Percentiles rank a stretch among this genome's conserved stretches.
These are phyloP conservation scores for Dendrothele bispora DNA, from an alignment of 768 basidiomycete genomes.

Conservation along the genomic window DNA sequence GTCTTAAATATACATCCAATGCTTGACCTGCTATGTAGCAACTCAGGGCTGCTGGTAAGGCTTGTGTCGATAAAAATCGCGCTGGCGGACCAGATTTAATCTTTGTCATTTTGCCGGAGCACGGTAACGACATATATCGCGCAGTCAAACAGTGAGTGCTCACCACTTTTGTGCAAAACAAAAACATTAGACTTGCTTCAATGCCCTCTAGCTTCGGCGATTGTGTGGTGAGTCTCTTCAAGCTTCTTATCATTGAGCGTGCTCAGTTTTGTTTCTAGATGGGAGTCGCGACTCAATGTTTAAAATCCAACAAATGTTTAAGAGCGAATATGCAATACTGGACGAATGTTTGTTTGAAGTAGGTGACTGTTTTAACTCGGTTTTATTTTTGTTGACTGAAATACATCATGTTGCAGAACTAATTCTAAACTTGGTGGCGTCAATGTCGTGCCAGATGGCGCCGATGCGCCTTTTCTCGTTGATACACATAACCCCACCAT, in stretches of 20 bases:
- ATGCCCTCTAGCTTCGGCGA: slow-evolving; percentile 2
- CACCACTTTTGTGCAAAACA: background rate
- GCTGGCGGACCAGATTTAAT: slow-evolving; percentile 42
- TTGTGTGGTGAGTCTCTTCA: slow-evolving; percentile 40
- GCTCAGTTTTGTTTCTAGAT: slow-evolving; percentile 26
- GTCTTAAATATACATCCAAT: too few species aligned
- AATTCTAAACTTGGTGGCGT: background rate
- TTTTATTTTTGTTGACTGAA: too few species aligned
- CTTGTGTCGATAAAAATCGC: slow-evolving; percentile 31
- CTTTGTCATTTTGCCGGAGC: slow-evolving; percentile 53
- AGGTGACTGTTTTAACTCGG: too few species aligned
- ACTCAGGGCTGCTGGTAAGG: slow-evolving; percentile 25
- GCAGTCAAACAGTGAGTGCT: slow-evolving; percentile 55
- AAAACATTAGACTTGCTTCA: background rate
- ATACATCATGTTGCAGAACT: background rate
- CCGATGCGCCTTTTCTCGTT: background rate
- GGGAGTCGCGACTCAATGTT: slow-evolving; percentile 57
- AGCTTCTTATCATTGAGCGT: slow-evolving; percentile 14
- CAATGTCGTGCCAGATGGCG: background rate
- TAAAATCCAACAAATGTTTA: slow-evolving; percentile 45
- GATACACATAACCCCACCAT: slow-evolving; percentile 8
- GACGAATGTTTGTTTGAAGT: slow-evolving; percentile 54
- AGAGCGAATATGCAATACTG: slow-evolving; percentile 50
- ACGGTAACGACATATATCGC: slow-evolving; percentile 52
- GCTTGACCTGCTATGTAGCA: too few species aligned